Base-by-base conservation (phyloP, 495 filamentous ascomycete species). In the Hypomontagnella monticulosa region DNA sequence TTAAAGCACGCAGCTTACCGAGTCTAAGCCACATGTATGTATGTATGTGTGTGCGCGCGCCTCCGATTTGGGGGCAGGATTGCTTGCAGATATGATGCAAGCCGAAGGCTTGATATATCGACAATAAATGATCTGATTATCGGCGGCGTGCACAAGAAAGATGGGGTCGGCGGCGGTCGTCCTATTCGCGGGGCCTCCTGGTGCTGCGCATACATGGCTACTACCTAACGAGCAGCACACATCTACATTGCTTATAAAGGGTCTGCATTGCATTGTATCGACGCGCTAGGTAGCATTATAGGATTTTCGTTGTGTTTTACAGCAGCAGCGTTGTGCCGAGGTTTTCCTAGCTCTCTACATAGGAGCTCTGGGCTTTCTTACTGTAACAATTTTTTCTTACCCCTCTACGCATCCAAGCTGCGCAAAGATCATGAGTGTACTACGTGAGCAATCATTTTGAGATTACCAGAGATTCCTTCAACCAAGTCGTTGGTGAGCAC, bases 121-220 rank as follows among this genome's bases (percentile, higher is more conserved):
- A 44, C 42, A 36, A 41, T 36, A 18, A 32, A 67, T 68, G 65
- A 68, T 55, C 58, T 63, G 65, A 68, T 59, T 55, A 61, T 67
- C 63, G 46, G 34, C 65, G 14, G 4, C 30, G 34, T 10, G 8
- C 53, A 49, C 65, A 63, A 43, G 41, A 48, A 16, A 16, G 36
- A 48, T 44, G 52, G 57, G 63, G 63, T 57, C 23, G 33, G 40
- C 2, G n/a, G 36, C 9, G 36, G 16, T 38, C 30, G 3, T 27
- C 23, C 23, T 27, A 27, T 27, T 27, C 6, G 23, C 23, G 23
- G 23, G 23, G 23, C 23, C 23, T 27, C 23, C 23, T 27, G n/a
- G n/a, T n/a, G 23, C 23, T 6, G 2, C 23, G 23, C 6, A n/a
- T n/a, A n/a, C n/a, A n/a, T 27, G 23, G 23, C 23, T 27, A 6